Evolutionary conservation across 2,329 filamentous ascomycete genomes (phyloP), one percentile per base, ranked within the genome.

Genomic region (Nigrospora sphaerica): DNA sequence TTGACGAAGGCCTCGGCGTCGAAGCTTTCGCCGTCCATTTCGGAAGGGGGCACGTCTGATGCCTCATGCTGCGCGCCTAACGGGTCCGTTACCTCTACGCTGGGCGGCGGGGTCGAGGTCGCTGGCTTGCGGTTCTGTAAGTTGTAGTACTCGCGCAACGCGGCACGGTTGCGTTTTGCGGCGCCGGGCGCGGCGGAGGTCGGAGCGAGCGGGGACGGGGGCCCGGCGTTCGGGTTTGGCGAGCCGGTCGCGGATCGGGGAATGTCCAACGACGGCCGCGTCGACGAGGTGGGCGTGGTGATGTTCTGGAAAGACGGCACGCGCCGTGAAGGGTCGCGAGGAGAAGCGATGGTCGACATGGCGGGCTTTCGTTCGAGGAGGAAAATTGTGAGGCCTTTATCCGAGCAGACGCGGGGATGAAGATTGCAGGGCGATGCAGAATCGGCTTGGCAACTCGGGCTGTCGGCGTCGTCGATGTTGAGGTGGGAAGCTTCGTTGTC

Each of bases 141-240:
- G 62, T 93, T 93, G 70, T 97, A 97, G 73, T 95, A 97, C 62
- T 96, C 90, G 57, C 93, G 86, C 17, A 97, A 77, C 7, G 92
- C 92, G 46, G 86, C 81, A 53, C 92, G 86, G 68, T 95, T 95
- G 51, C 86, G 70, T 46, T 75, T 73, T 52, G 71, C 56, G 40
- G 57, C 48, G 54, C 58, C 50, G 55, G 58, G 56, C 53, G 40
- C 12, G 44, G 39, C 35, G 44, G 47, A 51, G 52, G 53, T 46
- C 53, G 50, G 52, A 49, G 45, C 54, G 23, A 49, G 47, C 9
- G 50, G 47, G 51, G 57, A 48, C 53, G 56, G 46, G 56, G 52
- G 47, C 54, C 59, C 47, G 48, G 62, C 47, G 53, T 56, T 64
- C 46, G 63, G 68, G 57, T 70, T 72, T 49, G 77, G 78, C 2